Conservation (phyloP, 2,329 filamentous ascomycete species). For the Penicillium sp. region DNA sequence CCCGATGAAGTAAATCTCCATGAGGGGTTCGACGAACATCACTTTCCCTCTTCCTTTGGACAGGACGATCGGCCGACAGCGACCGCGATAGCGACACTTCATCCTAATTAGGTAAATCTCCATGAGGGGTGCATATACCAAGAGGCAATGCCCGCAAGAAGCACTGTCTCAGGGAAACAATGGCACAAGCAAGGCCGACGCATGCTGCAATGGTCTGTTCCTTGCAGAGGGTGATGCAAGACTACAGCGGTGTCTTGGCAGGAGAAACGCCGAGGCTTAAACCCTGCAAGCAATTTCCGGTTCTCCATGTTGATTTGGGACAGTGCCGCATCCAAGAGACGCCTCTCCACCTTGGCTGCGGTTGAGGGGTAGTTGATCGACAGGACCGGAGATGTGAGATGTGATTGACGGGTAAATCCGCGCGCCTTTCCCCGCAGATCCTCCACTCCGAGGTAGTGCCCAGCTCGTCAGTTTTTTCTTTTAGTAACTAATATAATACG, state of each 20-base stretch:
- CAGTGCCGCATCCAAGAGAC: neutral
- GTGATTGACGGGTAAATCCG: slow-evolving; percentile 17
- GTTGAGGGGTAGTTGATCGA: neutral
- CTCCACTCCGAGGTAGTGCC: slow-evolving; percentile 1
- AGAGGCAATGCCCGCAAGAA: neutral
- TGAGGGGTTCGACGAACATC: neutral
- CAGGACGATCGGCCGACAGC: neutral
- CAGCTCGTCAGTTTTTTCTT: no score
- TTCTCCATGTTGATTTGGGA: neutral
- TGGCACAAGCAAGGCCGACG: slow-evolving; percentile 3
- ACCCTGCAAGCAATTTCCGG: neutral
- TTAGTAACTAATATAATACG: no score
- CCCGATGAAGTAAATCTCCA: neutral
- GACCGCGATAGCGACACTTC: neutral
- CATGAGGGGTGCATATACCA: slow-evolving; percentile 10
- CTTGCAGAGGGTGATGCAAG: neutral
- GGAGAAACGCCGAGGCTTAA: neutral
- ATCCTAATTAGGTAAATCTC: slow-evolving; percentile 11
- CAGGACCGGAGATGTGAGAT: neutral
- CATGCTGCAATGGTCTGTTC: neutral
- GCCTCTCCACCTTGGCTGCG: neutral
- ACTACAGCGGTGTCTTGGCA: neutral
- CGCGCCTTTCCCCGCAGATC: slow-evolving; percentile 10
- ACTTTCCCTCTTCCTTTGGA: neutral
- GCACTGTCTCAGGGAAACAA: slow-evolving; percentile 3